Percentiles rank a stretch among this genome's conserved stretches.
These are phyloP conservation scores for Ascochyta viciae-villosae DNA, from an alignment of 2,329 filamentous ascomycete species.

Conservation along the genomic window DNA sequence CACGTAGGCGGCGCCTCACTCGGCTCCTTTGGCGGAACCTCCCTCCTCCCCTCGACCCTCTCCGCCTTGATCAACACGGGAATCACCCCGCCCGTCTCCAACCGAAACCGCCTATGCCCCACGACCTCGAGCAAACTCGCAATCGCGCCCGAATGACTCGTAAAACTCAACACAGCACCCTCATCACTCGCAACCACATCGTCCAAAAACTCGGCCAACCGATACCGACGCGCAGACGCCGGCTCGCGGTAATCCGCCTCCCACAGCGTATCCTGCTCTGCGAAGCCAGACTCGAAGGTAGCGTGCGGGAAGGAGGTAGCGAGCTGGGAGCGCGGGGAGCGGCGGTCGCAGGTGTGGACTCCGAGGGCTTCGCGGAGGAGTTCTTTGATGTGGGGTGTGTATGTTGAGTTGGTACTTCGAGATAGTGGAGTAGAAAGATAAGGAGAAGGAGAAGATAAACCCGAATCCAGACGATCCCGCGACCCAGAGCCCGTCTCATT, in stretches of 20 bases:
- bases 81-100: conserved; percentile 72
- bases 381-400: conserved; percentile 69
- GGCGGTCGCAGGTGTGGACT: conserved; percentile 72
- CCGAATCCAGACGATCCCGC: too few relatives aligned
- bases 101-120: conserved; percentile 64
- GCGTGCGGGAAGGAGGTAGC: conserved; percentile 58
- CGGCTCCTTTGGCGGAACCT: conserved; percentile 38
- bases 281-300: conserved; percentile 65
- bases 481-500: too few relatives aligned
- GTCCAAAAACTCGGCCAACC: conserved; percentile 53
- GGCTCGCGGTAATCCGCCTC: conserved; percentile 47
- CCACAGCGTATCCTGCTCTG: conserved; percentile 64
- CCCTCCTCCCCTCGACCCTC: conserved; percentile 39
- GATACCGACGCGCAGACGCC: conserved; percentile 27
- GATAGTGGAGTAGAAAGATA: too few relatives aligned
- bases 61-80: conserved; percentile 63
- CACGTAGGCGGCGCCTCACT: conserved; percentile 43
- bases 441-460: too few relatives aligned
- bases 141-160: conserved; percentile 66
- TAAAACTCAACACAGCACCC: conserved; percentile 59
- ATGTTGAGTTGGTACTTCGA: conserved; percentile 34
- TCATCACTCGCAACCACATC: conserved; percentile 60
- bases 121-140: conserved; percentile 62
- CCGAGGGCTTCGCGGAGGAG: conserved; percentile 70
- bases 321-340: conserved; percentile 62